phyloP scores from a whole-genome alignment of 2,329 filamentous ascomycete genomes.

The Tolypocladium nubicola region DNA sequence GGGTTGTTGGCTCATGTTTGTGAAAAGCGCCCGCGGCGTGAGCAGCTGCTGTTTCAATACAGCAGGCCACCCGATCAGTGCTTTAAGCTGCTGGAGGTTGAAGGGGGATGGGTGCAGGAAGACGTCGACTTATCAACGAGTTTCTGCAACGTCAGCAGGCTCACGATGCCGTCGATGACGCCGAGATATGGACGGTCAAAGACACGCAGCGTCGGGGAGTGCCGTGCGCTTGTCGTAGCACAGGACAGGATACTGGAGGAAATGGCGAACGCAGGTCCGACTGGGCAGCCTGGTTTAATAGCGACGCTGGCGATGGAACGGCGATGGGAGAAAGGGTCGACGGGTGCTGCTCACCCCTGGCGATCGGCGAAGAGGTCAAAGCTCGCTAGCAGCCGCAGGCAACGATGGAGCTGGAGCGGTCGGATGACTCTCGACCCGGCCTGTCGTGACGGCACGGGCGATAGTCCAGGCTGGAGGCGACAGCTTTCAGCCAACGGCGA shows the following conservation, averaged over 20 bases:
- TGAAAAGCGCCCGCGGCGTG: constrained; percentile 9
- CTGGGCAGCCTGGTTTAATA: neutral
- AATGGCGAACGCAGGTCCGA: neutral
- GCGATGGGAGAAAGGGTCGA: neutral
- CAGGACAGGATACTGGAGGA: neutral
- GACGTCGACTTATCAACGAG: neutral
- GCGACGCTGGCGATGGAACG: neutral
- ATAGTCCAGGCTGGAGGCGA: neutral
- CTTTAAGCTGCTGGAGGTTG: constrained; percentile 3
- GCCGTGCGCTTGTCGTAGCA: neutral
- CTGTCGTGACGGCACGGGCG: neutral
- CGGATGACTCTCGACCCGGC: neutral
- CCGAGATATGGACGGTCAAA: neutral
- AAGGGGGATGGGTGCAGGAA: constrained; percentile 3
- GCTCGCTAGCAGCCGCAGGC: neutral
- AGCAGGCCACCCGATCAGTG: constrained; percentile 9
- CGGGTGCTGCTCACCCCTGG: neutral
- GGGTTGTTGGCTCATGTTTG: constrained; percentile 34
- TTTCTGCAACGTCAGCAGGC: neutral
- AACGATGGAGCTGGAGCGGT: neutral
- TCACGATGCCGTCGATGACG: neutral
- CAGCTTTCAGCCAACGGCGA: neutral
- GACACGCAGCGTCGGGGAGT: neutral
- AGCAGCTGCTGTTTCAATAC: constrained; percentile 11
- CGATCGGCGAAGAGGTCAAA: neutral